Evolutionary conservation across 2,329 filamentous ascomycete species (phyloP).

Genomic region (Sclerotinia spermophila): DNA sequence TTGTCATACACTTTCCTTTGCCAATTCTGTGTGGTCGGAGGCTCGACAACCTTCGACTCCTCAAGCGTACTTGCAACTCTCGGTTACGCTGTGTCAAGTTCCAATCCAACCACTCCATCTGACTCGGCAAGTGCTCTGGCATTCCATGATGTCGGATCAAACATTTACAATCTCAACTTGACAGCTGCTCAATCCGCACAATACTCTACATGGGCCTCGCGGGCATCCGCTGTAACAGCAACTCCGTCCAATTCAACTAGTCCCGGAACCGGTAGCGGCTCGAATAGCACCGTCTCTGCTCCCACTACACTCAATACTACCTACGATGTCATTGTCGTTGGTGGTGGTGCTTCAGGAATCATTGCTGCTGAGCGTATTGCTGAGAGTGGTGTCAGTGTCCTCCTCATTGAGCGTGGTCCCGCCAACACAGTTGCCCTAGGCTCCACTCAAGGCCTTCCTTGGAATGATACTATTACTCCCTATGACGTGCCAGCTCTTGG

Average conservation of each 20-base stretch:
- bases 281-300: neutral
- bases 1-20: neutral
- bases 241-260: neutral
- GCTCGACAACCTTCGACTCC: neutral
- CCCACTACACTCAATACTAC: neutral
- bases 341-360: neutral
- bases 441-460: neutral
- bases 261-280: neutral
- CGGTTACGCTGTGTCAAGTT: neutral
- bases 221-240: neutral
- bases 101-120: neutral
- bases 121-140: neutral
- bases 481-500: neutral
- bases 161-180: neutral
- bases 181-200: neutral
- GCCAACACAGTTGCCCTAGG: neutral
- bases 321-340: neutral
- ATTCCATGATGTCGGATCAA: neutral
- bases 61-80: neutral
- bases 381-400: neutral
- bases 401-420: neutral
- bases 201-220: neutral
- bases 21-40: neutral
- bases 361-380: neutral
- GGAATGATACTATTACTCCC: neutral